Base-by-base conservation (phyloP, 1,139 yeast species). In the Nakaseomyces kungkrabaensis region DNA sequence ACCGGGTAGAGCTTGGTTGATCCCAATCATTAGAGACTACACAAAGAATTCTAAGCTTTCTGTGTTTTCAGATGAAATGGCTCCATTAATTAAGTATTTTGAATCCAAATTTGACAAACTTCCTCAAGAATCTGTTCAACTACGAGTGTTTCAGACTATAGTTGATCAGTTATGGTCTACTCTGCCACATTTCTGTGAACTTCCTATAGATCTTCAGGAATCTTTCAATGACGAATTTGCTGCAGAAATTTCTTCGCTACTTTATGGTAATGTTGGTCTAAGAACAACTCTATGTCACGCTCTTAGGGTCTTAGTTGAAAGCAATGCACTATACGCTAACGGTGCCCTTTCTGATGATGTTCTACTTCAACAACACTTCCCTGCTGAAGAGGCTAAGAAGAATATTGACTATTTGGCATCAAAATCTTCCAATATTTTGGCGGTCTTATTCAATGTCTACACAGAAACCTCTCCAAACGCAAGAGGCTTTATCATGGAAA, bases 81-180 rank as follows among this genome's bases (percentile, higher is more conserved):
- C 85, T 32, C 97, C 97, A 33, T 68, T 82, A 45, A 78, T 79
- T 45, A 78, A 77, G 37, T 72, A 77, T 54, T 85, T 90, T 47
- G 68, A 74, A 32, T 65, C 71, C 43, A 71, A 67, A 51, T 59
- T 61, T 33, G 61, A 58, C 27, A 51, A 59, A 6, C 61, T 70
- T 37, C 68, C 70, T 25, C 70, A 74, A 48, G 79, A 78, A 48
- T 79, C 89, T 1, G 74, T 84, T 57, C 85, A 85, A 62, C 70
- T 72, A 52, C 90, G 88, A 67, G 79, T 90, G 49, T 85, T 85
- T 63, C 78, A 80, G 60, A 90, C 97, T 1, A 79, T 92, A 49
- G 72, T 85, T 45, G 96, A 87, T 63, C 99, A 92, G 72, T 75
- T 89, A 47, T 90, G 97, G 97, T 81, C 95, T 1, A 74, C 90